Conservation (phyloP, 345 rosid genomes). For the Salix udensis region DNA sequence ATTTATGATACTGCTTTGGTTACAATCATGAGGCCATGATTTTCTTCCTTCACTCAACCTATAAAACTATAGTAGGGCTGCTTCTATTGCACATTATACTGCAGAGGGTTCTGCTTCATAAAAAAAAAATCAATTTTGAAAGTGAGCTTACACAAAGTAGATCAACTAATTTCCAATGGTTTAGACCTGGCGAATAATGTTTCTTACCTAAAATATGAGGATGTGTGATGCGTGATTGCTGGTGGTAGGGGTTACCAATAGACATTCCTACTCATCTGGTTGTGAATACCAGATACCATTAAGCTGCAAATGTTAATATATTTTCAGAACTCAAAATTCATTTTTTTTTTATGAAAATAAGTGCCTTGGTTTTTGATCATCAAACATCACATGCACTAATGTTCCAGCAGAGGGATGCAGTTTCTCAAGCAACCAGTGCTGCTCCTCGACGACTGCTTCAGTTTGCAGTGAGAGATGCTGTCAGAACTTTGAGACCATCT, state of each 20-base stretch:
- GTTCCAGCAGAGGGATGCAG: slow-evolving; percentile 59
- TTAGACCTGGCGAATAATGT: neutral
- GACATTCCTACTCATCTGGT: neutral
- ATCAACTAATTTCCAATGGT: neutral
- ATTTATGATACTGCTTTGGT: neutral
- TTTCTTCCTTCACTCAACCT: neutral
- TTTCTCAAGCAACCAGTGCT: slow-evolving; percentile 43
- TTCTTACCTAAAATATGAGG: neutral
- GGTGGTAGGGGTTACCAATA: neutral
- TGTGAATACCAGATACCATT: neutral
- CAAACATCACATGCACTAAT: slow-evolving; percentile 5
- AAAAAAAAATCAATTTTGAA: neutral
- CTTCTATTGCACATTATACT: neutral
- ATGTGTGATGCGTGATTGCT: neutral
- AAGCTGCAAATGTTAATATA: neutral
- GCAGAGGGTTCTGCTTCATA: neutral
- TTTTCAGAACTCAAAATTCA: neutral
- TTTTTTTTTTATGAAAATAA: neutral
- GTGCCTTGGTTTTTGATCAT: neutral
- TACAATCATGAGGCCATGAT: neutral
- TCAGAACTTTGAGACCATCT: slow-evolving; percentile 58
- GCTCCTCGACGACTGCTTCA: slow-evolving; percentile 90
- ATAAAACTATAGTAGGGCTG: neutral
- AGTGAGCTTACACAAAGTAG: neutral
- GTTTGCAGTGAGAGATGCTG: slow-evolving; percentile 94